phyloP scores from a whole-genome alignment of 1,139 yeast genomes.

The Taphrina deformans region DNA sequence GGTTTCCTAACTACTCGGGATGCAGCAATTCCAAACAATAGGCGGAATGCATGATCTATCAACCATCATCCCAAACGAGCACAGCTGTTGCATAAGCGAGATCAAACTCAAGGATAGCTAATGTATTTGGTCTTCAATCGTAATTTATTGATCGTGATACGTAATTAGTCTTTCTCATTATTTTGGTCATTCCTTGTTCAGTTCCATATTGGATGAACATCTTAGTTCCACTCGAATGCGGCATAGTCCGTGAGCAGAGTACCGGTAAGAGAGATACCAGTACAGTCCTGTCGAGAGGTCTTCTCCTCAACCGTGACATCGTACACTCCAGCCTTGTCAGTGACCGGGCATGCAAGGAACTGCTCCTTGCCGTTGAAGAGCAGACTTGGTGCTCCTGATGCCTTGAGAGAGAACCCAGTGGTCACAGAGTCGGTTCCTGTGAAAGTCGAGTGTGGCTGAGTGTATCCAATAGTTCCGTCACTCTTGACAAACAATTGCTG shows the following conservation, averaged over 20 bases:
- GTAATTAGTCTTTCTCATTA: neutral
- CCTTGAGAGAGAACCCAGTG: constrained; percentile 17
- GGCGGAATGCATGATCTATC: no score
- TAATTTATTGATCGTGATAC: neutral
- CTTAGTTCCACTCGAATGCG: constrained; percentile 17
- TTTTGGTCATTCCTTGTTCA: neutral
- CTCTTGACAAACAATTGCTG: constrained; percentile 23
- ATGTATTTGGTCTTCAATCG: no score
- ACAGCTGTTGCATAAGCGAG: no score
- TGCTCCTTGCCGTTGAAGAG: constrained; percentile 7
- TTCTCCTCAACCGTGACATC: constrained; percentile 20
- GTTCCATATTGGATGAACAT: neutral
- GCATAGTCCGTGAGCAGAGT: neutral
- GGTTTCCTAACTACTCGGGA: no score
- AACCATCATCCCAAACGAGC: no score
- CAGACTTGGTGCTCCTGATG: neutral
- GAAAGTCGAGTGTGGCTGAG: constrained; percentile 22
- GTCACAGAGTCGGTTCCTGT: constrained; percentile 3
- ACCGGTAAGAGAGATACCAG: constrained; percentile 8
- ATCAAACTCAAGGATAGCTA: no score
- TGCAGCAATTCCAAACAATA: no score
- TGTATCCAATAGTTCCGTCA: constrained; percentile 29
- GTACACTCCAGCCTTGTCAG: constrained; percentile 6
- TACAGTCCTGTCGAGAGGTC: constrained; percentile 22
- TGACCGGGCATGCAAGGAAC: constrained; percentile 21